phyloP scores from a whole-genome alignment of 805 yeast species.

The Saccharomycopsis schoenii region DNA sequence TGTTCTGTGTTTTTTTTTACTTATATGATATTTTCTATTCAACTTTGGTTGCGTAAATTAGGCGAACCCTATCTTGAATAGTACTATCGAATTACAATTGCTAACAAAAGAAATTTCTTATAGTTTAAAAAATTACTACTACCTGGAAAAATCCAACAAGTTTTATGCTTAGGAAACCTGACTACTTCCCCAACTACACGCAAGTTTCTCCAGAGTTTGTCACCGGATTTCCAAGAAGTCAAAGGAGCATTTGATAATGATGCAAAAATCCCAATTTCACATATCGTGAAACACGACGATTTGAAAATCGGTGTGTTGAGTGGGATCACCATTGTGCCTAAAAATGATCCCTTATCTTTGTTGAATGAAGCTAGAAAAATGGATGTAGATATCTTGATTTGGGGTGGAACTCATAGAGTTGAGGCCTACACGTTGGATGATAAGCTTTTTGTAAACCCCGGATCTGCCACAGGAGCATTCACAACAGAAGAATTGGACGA shows the following conservation, averaged over 20 bases:
- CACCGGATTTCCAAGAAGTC: slow-evolving; percentile 66
- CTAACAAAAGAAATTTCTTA: not conserved
- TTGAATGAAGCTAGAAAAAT: slow-evolving; percentile 77
- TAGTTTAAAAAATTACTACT: slow-evolving; percentile 65
- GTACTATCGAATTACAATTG: too few species aligned
- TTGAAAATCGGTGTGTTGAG: slow-evolving; percentile 77
- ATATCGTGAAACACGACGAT: slow-evolving; percentile 57
- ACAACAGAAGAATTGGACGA: slow-evolving; percentile 52
- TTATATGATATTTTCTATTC: not conserved
- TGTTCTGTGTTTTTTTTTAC: not conserved
- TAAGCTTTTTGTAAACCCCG: slow-evolving; percentile 91
- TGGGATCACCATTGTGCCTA: slow-evolving; percentile 78
- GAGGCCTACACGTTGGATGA: slow-evolving; percentile 92
- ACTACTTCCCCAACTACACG: slow-evolving; percentile 56
- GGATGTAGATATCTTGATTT: slow-evolving; percentile 82
- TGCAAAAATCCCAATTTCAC: slow-evolving; percentile 44
- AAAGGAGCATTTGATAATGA: slow-evolving; percentile 73
- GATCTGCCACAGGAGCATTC: slow-evolving; percentile 91
- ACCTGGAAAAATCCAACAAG: slow-evolving; percentile 82
- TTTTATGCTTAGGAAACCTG: slow-evolving; percentile 76
- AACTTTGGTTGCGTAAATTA: not conserved
- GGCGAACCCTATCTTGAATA: too few species aligned
- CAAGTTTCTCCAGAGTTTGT: slow-evolving; percentile 53
- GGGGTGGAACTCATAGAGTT: slow-evolving; percentile 90
- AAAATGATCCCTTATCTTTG: slow-evolving; percentile 76